phyloP scores from a whole-genome alignment of 169 alveolate genomes.

The Cytauxzoon felis region DNA sequence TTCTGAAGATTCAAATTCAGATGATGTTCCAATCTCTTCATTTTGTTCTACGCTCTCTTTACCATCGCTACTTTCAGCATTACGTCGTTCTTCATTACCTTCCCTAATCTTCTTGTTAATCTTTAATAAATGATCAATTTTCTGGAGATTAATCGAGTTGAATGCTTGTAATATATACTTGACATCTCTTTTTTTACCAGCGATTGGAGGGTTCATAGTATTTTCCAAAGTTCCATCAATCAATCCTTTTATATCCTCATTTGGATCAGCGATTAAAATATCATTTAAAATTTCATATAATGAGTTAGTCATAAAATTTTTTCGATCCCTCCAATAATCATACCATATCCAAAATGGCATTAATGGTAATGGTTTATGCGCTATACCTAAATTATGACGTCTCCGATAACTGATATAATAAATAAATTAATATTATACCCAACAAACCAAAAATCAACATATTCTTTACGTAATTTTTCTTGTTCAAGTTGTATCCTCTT shows the following conservation, averaged over 20 bases:
- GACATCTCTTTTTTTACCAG: conserved; percentile 6
- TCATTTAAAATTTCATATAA: conserved; percentile 13
- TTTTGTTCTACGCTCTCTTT: not conserved
- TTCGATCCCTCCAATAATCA: conserved; percentile 41
- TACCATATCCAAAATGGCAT: conserved; percentile 62
- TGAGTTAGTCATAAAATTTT: conserved; percentile 11
- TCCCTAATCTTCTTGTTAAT: not conserved
- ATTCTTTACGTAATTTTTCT: conserved; percentile 10
- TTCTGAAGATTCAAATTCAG: not conserved
- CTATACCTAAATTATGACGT: not conserved
- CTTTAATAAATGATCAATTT: conserved; percentile 1
- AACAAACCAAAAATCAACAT: conserved; percentile 28
- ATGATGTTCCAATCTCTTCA: not conserved
- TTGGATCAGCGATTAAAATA: conserved; percentile 32
- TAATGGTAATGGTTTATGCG: not conserved
- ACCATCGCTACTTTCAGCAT: not conserved
- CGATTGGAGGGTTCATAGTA: conserved; percentile 16
- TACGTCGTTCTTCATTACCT: not conserved
- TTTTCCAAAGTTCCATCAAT: conserved; percentile 38
- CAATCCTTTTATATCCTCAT: conserved; percentile 23
- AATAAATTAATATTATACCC: not conserved
- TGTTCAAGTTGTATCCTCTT: not conserved
- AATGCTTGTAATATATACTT: no score
- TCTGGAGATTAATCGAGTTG: no score
- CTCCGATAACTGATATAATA: not conserved